phyloP scores from a whole-genome alignment of 805 yeast genomes.

The Kodamaea fukazawae region DNA sequence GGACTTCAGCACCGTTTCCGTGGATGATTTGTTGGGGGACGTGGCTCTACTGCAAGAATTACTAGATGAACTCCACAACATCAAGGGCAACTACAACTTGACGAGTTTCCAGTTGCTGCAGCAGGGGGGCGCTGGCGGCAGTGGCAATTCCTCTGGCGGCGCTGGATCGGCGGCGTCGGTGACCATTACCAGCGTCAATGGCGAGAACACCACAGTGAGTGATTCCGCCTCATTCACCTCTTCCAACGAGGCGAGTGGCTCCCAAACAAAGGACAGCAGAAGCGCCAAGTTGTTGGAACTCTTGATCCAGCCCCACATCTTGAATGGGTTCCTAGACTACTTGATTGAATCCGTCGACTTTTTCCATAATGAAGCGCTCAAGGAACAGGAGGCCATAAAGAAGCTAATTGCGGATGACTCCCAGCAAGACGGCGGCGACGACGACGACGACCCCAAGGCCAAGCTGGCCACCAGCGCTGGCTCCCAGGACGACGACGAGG shows the following conservation, averaged over 20 bases:
- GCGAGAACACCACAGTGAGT: conserved; percentile 7
- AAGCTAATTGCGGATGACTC: conserved; percentile 13
- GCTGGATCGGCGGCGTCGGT: conserved; percentile 12
- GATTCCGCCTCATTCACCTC: conserved; percentile 36
- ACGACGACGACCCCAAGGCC: conserved; percentile 2
- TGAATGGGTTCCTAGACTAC: conserved; percentile 65
- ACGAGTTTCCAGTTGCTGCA: conserved; percentile 29
- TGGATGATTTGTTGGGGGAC: conserved; percentile 33
- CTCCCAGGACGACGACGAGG: conserved; percentile 1
- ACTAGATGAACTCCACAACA: conserved; percentile 34
- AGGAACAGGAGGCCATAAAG: conserved; percentile 22
- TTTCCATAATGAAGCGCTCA: conserved; percentile 30
- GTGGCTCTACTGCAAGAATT: conserved; percentile 35
- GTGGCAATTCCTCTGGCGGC: conserved; percentile 8
- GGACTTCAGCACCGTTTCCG: conserved; percentile 31
- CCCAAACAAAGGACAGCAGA: conserved; percentile 32
- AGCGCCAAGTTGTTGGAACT: conserved; percentile 66
- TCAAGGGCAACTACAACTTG: conserved; percentile 32
- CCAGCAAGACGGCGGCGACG: background rate
- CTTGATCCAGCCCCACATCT: conserved; percentile 72
- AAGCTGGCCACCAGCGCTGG: too few relatives aligned
- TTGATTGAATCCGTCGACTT: conserved; percentile 52
- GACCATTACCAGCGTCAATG: conserved; percentile 13
- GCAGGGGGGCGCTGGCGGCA: conserved; percentile 17
- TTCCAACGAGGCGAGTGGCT: conserved; percentile 27